A percentile compares a stretch with the other conserved stretches of the same genome.
phyloP scores from a whole-genome alignment of 176 grass and related monocot species.

The Bromus sterilis region DNA sequence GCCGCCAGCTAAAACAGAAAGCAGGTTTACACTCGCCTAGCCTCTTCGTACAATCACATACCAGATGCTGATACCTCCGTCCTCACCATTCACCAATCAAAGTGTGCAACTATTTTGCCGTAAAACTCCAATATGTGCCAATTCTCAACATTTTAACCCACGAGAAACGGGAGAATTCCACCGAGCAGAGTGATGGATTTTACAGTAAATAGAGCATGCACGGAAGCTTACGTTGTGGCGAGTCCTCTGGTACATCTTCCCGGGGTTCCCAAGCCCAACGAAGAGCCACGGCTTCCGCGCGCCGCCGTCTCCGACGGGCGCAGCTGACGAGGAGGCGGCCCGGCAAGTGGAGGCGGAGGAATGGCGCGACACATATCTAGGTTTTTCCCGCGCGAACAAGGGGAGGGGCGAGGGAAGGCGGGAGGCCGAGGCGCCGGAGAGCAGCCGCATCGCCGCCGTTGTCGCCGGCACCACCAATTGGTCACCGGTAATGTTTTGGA shows the following conservation, averaged over 20 bases:
- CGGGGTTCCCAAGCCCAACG: slow-evolving; percentile 89
- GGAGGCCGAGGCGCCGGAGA: slow-evolving; percentile 29
- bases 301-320: slow-evolving; percentile 25
- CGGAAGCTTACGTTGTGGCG: slow-evolving; percentile 74
- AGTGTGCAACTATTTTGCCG: not conserved
- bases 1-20: not conserved
- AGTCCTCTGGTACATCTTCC: slow-evolving; percentile 76
- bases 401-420: slow-evolving; percentile 21
- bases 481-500: not conserved
- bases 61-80: not conserved
- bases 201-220: not conserved
- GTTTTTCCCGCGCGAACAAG: not conserved
- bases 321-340: slow-evolving; percentile 27
- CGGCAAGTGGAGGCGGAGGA: slow-evolving; percentile 15
- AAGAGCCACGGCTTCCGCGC: slow-evolving; percentile 74
- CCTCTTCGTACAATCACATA: not conserved
- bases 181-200: not conserved
- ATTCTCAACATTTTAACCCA: not conserved
- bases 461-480: not conserved
- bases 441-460: slow-evolving; percentile 25
- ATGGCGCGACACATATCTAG: slow-evolving; percentile 15
- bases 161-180: not conserved
- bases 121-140: not conserved
- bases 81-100: not conserved
- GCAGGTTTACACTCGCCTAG: not conserved